Conservation (phyloP, 2,329 filamentous ascomycete genomes). For the Rugonectria rugulosa region DNA sequence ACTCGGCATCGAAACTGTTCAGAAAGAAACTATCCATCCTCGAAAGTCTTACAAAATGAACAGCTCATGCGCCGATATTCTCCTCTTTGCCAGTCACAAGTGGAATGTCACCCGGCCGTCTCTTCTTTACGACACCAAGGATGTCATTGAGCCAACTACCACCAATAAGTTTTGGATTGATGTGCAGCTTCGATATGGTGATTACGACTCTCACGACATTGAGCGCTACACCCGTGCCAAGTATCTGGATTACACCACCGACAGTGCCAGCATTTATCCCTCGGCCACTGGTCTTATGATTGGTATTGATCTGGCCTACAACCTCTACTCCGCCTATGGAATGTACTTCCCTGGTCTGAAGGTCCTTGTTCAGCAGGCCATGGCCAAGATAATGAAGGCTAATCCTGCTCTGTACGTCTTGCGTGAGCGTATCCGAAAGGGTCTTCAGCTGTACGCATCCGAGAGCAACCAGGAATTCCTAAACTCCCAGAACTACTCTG, state of each 20-base stretch:
- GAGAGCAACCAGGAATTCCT: conserved; percentile 99
- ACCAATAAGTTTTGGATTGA: conserved; percentile 99
- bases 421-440: conserved; percentile 97
- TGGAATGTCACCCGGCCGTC: conserved; percentile 98
- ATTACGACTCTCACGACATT: conserved; percentile 99
- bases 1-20: conserved; percentile 93
- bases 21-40: conserved; percentile 99
- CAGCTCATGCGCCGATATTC: conserved; percentile 96
- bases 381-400: conserved; percentile 99
- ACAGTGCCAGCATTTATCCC: conserved; percentile 98
- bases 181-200: conserved; percentile 93
- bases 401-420: conserved; percentile 96
- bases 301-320: conserved; percentile 96
- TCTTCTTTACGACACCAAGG: conserved; percentile 94
- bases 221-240: conserved; percentile 97
- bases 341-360: conserved; percentile 99
- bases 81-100: conserved; percentile 96
- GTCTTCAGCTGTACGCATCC: conserved; percentile 95
- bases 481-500: conserved; percentile 99
- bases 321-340: conserved; percentile 96
- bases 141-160: conserved; percentile 89
- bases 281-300: conserved; percentile 98
- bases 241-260: conserved; percentile 98
- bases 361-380: conserved; percentile 93
- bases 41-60: conserved; percentile 99